Evolutionary conservation across 2,329 filamentous ascomycete species (phyloP), one percentile per base, ranked within the genome.

Genomic region (Fusarium luffae): DNA sequence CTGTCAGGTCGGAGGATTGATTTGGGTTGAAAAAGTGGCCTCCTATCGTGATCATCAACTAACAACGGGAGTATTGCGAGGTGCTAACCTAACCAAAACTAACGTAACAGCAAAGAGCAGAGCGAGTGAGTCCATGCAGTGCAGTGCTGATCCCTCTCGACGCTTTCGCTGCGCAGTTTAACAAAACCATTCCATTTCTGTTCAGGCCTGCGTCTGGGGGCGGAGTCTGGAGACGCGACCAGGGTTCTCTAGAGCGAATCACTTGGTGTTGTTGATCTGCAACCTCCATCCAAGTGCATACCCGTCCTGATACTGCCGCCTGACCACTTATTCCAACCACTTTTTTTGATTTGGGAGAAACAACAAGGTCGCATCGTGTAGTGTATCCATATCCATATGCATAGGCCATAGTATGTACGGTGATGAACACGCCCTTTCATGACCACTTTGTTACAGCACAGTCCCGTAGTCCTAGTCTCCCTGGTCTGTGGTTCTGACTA

Each of bases 311-410:
- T 64, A 68, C 71, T 73, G 71, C 71, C 73, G 72, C 70, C 73
- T 75, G 73, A 75, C 73, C 63, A 72, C 51, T 42, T 63, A 56
- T 62, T 67, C 71, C 68, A 75, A 75, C 68, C 72, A 66, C 59
- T 63, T 69, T 61, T 55, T 61, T 69, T 59, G 30, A 51, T n/a
- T 37, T 37, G 34, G 34, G 34, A 37, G 18, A 43, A 56, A 57
- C 37, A 44, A 52, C 57, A 59, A 71, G 56, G 52, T 63, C 59
- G 49, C 52, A 66, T 60, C 51, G 49, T 66, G 62, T 30, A 60
- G 34, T 37, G 34, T 37, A n/a, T 37, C 18, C 34, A 37, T 37
- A n/a, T 37, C 18, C 34, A 37, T 37, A 37, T 37, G 18, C 34
- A 37, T n/a, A 30, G 28, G 28, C 28, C 12, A 30, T 30, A 37